Evolutionary conservation across 768 basidiomycete species (phyloP), one percentile per base, ranked within the genome.

Genomic region (Boletus tylopilopsis): DNA sequence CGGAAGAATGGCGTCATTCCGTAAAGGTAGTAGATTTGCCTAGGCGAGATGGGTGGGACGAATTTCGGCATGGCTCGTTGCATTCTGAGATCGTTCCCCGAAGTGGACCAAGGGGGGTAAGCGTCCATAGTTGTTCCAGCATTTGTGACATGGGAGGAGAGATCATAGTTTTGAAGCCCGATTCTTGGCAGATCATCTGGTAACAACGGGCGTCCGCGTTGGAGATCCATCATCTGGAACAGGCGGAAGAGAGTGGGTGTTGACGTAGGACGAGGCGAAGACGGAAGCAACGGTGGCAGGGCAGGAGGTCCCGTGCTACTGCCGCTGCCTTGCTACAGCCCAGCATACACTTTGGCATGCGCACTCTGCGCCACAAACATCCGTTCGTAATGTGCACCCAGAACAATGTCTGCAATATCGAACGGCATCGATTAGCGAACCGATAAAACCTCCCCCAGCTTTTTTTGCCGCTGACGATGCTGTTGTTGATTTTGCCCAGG

Each of bases 41-140:
- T 34, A 25, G 4, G 63, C 30, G 3, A 56, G n/a, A 22, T 68
- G 62, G 0, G 67, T 3, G 64, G 62, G 2, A 50, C 36, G 23
- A 60, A 60, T 21, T 40, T 59, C 8, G 68, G 64, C 10, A 67
- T 56, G 13, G 66, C 42, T 19, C 66, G 65, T 36, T 67, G 66
- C 56, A 68, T 66, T 33, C 64, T 55, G 7, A 55, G 49, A 42
- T 56, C 45, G 3, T 53, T 58, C 16, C 38, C 45, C 0, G 63
- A 53, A 2, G 67, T 47, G 1, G 65, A 48, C 62, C 78, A 76
- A 12, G 73, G 55, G 44, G 78, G 75, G 58, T 81, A 83, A 0
- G 74, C 77, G 81, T 1, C 76, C 74, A 65, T 84, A 84, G 55
- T 81, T 83, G 6, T 75, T 68, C 90, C 89, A 92, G 69, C 90